phyloP scores from a whole-genome alignment of 1,284 basidiomycete species.

The Ganoderma boninense region DNA sequence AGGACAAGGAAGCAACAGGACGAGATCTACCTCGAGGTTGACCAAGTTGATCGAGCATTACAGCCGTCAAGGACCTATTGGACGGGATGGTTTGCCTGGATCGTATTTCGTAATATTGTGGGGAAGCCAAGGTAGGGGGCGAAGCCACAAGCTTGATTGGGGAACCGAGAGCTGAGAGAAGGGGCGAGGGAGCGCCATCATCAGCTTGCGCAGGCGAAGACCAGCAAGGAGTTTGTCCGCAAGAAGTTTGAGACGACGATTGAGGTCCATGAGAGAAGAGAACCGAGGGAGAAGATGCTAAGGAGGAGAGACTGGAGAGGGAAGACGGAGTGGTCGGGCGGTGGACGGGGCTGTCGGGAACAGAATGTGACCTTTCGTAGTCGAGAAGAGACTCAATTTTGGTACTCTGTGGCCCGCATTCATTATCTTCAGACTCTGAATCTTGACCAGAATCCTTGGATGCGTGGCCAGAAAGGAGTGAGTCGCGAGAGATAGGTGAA shows the following conservation, averaged over 20 bases:
- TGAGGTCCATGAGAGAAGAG: slow-evolving; percentile 16
- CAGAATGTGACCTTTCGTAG: slow-evolving; percentile 26
- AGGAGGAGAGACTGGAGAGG: slow-evolving; percentile 34
- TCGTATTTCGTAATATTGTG: not conserved
- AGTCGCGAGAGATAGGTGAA: slow-evolving; percentile 34
- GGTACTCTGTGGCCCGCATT: slow-evolving; percentile 9
- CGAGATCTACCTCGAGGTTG: not conserved
- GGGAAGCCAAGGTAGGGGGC: not conserved
- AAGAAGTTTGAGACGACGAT: slow-evolving; percentile 28
- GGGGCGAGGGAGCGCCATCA: not conserved
- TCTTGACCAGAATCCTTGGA: not conserved
- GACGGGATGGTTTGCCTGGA: slow-evolving; percentile 5
- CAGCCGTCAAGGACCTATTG: slow-evolving; percentile 13
- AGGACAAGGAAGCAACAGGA: slow-evolving; percentile 4
- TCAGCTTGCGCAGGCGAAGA: slow-evolving; percentile 18
- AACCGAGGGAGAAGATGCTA: slow-evolving; percentile 30
- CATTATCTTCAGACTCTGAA: slow-evolving; percentile 8
- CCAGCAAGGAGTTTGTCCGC: not conserved
- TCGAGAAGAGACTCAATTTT: slow-evolving; percentile 32
- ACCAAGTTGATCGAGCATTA: slow-evolving; percentile 21
- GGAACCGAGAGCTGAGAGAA: slow-evolving; percentile 21
- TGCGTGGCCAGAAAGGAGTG: not conserved
- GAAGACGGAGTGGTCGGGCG: slow-evolving; percentile 24
- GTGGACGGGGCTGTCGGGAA: slow-evolving; percentile 18
- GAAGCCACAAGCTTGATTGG: slow-evolving; percentile 14